phyloP scores from a whole-genome alignment of 257 asterid species.

The Petunia secreta region DNA sequence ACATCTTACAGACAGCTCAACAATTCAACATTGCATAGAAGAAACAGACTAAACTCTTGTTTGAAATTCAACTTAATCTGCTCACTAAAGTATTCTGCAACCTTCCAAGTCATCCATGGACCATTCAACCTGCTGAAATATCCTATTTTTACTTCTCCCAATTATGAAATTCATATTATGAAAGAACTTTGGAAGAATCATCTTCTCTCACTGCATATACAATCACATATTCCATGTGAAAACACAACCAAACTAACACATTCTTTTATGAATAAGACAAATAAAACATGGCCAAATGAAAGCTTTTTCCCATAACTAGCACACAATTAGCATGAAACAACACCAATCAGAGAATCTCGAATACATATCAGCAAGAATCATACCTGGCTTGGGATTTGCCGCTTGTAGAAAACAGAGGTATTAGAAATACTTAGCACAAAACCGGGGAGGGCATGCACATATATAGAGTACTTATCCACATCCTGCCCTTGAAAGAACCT shows the following conservation, averaged over 20 bases:
- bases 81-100: not conserved
- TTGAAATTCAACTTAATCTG: not conserved
- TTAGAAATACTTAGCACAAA: slow-evolving; percentile 60
- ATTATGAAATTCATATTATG: not conserved
- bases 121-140: not conserved
- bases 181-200: not conserved
- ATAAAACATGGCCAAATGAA: not conserved
- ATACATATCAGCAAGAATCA: slow-evolving; percentile 22
- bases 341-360: slow-evolving; percentile 30
- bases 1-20: not conserved
- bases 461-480: slow-evolving; percentile 63
- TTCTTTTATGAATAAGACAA: not conserved
- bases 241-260: not conserved
- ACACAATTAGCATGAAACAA: slow-evolving; percentile 14
- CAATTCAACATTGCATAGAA: not conserved
- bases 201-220: not conserved
- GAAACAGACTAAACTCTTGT: not conserved
- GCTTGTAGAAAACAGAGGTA: slow-evolving; percentile 70
- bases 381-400: slow-evolving; percentile 94
- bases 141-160: not conserved
- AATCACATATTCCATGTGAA: slow-evolving; percentile 8
- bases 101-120: not conserved
- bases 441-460: slow-evolving; percentile 78
- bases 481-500: slow-evolving; percentile 79
- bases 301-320: not conserved